A percentile compares a stretch with the other conserved stretches of the same genome.
Conservation (phyloP, 139 green algal genomes). For the Axilococcus clingmanii region DNA sequence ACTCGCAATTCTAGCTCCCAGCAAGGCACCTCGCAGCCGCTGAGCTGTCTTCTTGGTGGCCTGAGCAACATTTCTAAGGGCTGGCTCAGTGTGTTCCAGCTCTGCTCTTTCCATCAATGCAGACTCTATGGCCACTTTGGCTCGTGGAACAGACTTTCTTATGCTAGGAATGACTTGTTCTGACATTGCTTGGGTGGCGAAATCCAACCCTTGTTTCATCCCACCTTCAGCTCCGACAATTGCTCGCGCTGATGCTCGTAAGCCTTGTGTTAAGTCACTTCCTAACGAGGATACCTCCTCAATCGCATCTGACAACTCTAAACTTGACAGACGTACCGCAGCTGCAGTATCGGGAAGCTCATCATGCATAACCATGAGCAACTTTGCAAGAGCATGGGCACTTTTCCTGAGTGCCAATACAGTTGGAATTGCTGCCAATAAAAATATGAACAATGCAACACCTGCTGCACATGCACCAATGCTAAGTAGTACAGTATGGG, state of each 20-base stretch:
- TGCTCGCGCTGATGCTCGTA: constrained; percentile 24
- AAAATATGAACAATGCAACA: constrained; percentile 11
- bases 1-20: constrained; percentile 1
- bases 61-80: constrained; percentile 5
- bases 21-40: constrained; percentile 12
- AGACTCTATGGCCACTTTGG: constrained; percentile 11
- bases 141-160: background rate
- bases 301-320: constrained; percentile 35
- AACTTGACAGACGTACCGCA: constrained; percentile 28
- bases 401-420: constrained; percentile 17
- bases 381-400: constrained; percentile 7
- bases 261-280: constrained; percentile 23
- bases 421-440: constrained; percentile 21
- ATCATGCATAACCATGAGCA: constrained; percentile 9
- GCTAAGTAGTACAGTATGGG: constrained; percentile 6
- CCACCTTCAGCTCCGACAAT: constrained; percentile 14
- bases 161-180: constrained; percentile 10
- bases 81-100: constrained; percentile 8
- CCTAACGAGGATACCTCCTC: constrained; percentile 28
- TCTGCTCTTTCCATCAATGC: constrained; percentile 11
- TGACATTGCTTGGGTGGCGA: constrained; percentile 3
- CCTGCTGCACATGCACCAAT: constrained; percentile 6
- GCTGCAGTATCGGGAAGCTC: constrained; percentile 39
- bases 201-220: constrained; percentile 1
- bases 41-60: constrained; percentile 7